Percentiles rank a stretch among this genome's conserved stretches.
phyloP scores from a whole-genome alignment of 1,139 yeast species.

The Debaryomyces udenii region DNA sequence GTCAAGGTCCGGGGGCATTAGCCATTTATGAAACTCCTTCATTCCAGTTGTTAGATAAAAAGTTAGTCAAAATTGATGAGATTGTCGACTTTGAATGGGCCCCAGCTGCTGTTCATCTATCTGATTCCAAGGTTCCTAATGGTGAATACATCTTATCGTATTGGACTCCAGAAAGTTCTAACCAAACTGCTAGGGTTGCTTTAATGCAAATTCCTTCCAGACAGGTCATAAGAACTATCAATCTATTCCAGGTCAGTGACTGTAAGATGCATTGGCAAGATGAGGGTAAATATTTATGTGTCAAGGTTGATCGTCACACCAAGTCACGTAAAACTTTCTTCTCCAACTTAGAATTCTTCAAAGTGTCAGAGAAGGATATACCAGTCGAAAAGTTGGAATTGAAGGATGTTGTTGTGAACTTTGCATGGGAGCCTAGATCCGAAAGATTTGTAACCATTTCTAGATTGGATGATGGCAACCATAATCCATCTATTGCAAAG shows the following conservation, averaged over 20 bases:
- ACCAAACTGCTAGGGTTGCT: slow-evolving; percentile 95
- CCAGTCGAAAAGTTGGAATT: slow-evolving; percentile 95
- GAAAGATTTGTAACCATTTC: slow-evolving; percentile 85
- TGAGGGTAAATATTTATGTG: slow-evolving; percentile 81
- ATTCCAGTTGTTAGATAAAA: slow-evolving; percentile 77
- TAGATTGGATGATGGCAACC: slow-evolving; percentile 59
- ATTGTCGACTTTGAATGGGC: slow-evolving; percentile 94
- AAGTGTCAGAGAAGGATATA: slow-evolving; percentile 81
- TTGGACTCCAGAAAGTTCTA: slow-evolving; percentile 95
- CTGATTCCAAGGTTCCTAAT: slow-evolving; percentile 53
- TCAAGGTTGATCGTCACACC: slow-evolving; percentile 95
- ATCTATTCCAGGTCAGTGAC: slow-evolving; percentile 91
- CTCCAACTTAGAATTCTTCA: slow-evolving; percentile 92
- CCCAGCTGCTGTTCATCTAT: slow-evolving; percentile 79
- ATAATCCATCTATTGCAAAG: slow-evolving; percentile 71
- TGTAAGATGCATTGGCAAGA: slow-evolving; percentile 96
- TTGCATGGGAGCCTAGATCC: slow-evolving; percentile 96
- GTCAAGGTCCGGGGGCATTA: slow-evolving; percentile 91
- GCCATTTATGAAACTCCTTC: slow-evolving; percentile 81
- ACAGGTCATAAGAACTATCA: slow-evolving; percentile 83
- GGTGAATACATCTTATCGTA: slow-evolving; percentile 76
- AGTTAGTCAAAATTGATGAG: slow-evolving; percentile 81
- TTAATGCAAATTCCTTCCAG: slow-evolving; percentile 87
- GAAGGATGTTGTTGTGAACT: slow-evolving; percentile 83
- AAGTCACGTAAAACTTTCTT: slow-evolving; percentile 91